Base-by-base conservation (phyloP, 2,329 filamentous ascomycete species). In the Coniochaeta prunicola region DNA sequence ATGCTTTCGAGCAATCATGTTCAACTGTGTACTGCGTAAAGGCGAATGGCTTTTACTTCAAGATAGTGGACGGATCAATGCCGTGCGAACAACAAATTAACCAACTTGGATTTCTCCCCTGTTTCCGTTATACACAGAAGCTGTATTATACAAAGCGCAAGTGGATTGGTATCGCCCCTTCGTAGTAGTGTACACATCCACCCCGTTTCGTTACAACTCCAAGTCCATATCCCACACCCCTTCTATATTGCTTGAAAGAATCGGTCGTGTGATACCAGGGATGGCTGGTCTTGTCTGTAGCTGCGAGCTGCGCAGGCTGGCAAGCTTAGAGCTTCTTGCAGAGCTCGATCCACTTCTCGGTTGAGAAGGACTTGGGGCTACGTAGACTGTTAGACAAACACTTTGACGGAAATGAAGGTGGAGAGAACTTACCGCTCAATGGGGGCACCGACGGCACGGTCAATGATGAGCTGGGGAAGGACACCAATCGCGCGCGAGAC, bases 401-500 rank as follows among this genome's bases (percentile, higher is more conserved):
- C 26, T 48, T n/a, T 24, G 17, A 50, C 34, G 3, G 12, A 40
- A 21, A 31, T 26, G 33, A 40, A 13, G 5, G 9, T 9, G 36
- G 36, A n/a, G 36, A 13, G 28, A 59, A 62, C 71, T 63, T 69
- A 75, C 75, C 94, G 85, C 88, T 99, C 94, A 71, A 99, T 99
- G 68, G 94, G 94, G 68, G 92, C 90, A 74, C 94, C 94, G 67
- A 97, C 85, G 68, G 93, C 94, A 75, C 94, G 93, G 86, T 99
- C 94, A 73, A 99, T 97, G 85, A 99, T 99, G 76, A 99, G 86
- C 86, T 99, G 94, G 70, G 94, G 94, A 72, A 99, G 89, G 67
- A 99, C 94, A 87, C 94, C 94, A 70, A 99, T 91, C 68, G 94
- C 94, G 75, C 94, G 91, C 68, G 92, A 96, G 50, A 99, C 94